These are phyloP conservation scores for Aphanocladium album DNA, from an alignment of 2,329 filamentous ascomycete genomes.

Conservation along the genomic window DNA sequence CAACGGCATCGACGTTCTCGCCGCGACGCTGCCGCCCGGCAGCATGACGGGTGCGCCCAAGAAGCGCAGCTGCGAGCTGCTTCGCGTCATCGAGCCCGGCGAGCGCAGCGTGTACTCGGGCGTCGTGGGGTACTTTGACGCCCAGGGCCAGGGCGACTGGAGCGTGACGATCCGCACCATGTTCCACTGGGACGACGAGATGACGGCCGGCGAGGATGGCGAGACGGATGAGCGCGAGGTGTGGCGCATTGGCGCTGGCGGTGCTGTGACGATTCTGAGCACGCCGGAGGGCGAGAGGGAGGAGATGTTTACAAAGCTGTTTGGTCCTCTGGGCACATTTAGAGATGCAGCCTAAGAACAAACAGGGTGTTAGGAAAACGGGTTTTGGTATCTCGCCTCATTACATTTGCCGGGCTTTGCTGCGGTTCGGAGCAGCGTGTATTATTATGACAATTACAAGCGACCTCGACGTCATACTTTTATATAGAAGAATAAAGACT, in stretches of 20 bases:
- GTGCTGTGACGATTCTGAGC: conserved; percentile 82
- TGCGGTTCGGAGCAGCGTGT: background rate
- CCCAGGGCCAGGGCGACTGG: conserved; percentile 80
- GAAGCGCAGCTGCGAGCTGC: conserved; percentile 81
- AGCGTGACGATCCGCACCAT: conserved; percentile 85
- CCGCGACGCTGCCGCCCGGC: conserved; percentile 75
- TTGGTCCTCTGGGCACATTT: conserved; percentile 51
- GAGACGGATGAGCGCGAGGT: conserved; percentile 40
- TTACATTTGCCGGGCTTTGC: background rate
- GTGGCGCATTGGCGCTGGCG: conserved; percentile 86
- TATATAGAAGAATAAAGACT: background rate
- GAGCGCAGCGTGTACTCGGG: conserved; percentile 79
- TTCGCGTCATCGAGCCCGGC: conserved; percentile 60
- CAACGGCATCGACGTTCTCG: conserved; percentile 66
- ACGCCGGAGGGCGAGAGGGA: conserved; percentile 76
- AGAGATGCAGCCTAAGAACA: conserved; percentile 25
- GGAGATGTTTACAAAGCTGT: conserved; percentile 80
- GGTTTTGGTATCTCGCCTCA: conserved; percentile 2
- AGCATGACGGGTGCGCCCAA: conserved; percentile 98
- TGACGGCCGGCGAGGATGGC: conserved; percentile 22
- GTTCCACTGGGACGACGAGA: conserved; percentile 65
- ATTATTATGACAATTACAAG: background rate
- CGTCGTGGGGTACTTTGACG: conserved; percentile 84
- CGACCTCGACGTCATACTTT: conserved; percentile 7
- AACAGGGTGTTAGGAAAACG: background rate